Evolutionary conservation across 371 early-diverging fungal species (phyloP).

Genomic region (Mortierella sp.): DNA sequence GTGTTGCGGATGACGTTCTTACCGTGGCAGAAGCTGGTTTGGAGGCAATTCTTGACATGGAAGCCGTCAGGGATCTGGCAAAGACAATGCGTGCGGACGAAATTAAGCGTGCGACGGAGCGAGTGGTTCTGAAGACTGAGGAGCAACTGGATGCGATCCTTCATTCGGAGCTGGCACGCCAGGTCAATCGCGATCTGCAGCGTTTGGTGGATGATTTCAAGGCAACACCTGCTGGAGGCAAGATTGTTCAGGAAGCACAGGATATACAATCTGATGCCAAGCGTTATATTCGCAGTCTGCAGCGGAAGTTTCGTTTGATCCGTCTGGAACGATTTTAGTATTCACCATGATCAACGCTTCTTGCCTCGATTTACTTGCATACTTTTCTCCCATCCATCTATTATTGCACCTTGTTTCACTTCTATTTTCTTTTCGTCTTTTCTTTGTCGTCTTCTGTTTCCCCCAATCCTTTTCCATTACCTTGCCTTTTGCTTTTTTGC

Average conservation of each 20-base stretch:
- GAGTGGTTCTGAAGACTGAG: slow-evolving; percentile 12
- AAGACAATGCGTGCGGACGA: slow-evolving; percentile 9
- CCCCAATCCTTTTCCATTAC: background rate
- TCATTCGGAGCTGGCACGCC: slow-evolving; percentile 16
- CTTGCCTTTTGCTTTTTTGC: background rate
- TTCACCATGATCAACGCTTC: background rate
- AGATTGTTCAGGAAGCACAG: slow-evolving; percentile 26
- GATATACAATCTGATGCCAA: slow-evolving; percentile 23
- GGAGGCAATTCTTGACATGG: slow-evolving; percentile 12
- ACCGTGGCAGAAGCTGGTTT: slow-evolving; percentile 10
- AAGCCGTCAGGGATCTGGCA: slow-evolving; percentile 9
- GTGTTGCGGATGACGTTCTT: slow-evolving; percentile 12
- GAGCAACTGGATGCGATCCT: slow-evolving; percentile 15
- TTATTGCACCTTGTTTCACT: background rate
- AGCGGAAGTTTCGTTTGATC: slow-evolving; percentile 1
- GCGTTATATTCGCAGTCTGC: background rate
- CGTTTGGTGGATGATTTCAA: slow-evolving; percentile 20
- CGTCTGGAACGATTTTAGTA: slow-evolving; percentile 6
- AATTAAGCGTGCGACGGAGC: slow-evolving; percentile 22
- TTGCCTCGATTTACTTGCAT: background rate
- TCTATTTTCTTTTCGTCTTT: background rate
- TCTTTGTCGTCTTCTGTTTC: background rate
- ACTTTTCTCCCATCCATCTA: background rate
- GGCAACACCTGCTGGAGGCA: slow-evolving; percentile 22
- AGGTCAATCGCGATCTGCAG: slow-evolving; percentile 18